Base-by-base conservation (phyloP, 2,329 filamentous ascomycete species). In the Stagonosporopsis chrysanthemi region DNA sequence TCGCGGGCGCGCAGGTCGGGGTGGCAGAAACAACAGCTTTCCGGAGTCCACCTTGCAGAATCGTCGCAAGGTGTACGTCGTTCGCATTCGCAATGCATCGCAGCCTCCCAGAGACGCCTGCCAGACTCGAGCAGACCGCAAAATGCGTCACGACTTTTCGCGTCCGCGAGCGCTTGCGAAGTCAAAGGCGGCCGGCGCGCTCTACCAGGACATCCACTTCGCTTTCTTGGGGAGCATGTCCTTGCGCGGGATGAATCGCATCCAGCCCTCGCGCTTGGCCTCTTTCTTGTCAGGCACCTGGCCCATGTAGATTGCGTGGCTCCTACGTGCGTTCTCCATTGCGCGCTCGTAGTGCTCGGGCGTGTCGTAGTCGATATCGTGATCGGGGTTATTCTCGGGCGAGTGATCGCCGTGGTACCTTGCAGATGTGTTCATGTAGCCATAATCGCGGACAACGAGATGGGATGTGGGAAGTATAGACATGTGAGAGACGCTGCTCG, bases 341-440 rank as follows among this genome's bases (percentile, higher is more conserved):
- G 67, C 67, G 36, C 59, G 61, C 54, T 66, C 59, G 35, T 62
- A 60, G 1, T 60, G 58, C 43, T 67, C 58, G 15, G 65, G 60
- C 29, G 64, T 66, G 28, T 63, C 62, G 31, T 68, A 56, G 52
- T 70, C 62, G 56, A 68, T 60, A 1, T 61, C 63, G 60, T 65
- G 67, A 23, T 68, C 67, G 1, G 67, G 67, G 15, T 70, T 70
- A 58, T 65, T 70, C 43, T 62, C 63, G n/a, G 60, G 67, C 8
- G 63, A 66, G 54, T 70, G 67, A 55, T 70, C 67, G 43, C 67
- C 67, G 38, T 53, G 63, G 39, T 70, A 68, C 29, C 67, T 60
- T 29, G 67, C 61, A 46, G 64, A 68, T 11, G 62, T 56, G 15
- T 52, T 59, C 5, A 64, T 61, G 58, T 67, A 70, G 19, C 66